Evolutionary conservation across 768 basidiomycete species (phyloP), one percentile per base, ranked within the genome.

Genomic region (Candolleomyces eurysporus): DNA sequence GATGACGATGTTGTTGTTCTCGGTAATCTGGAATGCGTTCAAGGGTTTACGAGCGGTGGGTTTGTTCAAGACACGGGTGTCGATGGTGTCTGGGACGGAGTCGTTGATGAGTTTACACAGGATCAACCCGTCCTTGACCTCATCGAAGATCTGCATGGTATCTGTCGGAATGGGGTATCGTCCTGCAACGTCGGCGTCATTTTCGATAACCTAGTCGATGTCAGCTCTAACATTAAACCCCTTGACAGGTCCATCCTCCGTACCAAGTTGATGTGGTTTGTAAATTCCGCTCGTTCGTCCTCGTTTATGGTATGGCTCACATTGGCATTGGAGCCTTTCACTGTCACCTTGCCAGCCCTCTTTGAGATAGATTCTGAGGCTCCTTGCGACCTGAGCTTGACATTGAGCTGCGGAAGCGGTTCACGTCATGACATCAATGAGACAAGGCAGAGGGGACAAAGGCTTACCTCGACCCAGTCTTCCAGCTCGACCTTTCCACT

Each of bases 1-100:
- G 76, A 99, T 97, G 70, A 98, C 96, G 70, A 99, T 97, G 76
- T 98, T 99, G 82, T 99, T 98, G 80, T 98, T 98, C 74, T 99
- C 97, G 0, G 97, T 98, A 68, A 98, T 98, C 70, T 99, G 95
- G 85, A 99, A 99, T 0, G 94, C 93, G 71, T 99, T 99, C 51
- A 99, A 82, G 0, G 91, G 85, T 76, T 94, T 96, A 43, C 86
- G 84, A 3, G 83, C 66, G 3, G 82, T 82, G 0, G 95, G 86
- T 73, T 91, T 96, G 82, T 99, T 98, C 67, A 99, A 82, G 7
- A 99, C 97, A 82, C 97, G 96, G 63, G 87, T 91, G 77, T 98
- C 96, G 78, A 99, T 99, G 6, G 97, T 99, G 75, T 98, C 96
- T 11, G 97, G 96, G 4, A 99, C 97, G 48, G 97, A 96, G 78